Conservation (phyloP, 1,284 basidiomycete genomes). For the Naganishia sp. region DNA sequence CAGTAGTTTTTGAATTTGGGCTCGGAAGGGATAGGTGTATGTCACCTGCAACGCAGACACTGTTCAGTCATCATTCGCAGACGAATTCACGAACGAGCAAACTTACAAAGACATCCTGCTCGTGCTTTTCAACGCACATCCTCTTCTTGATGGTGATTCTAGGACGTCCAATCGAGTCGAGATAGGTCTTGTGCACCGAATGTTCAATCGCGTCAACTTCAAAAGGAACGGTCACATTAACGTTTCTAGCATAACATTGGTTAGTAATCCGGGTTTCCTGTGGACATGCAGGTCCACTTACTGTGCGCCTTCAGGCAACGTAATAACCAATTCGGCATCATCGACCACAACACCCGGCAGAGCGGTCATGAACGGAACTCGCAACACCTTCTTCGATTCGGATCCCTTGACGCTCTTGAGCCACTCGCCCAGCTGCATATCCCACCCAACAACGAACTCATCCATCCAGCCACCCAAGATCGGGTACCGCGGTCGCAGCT, state of each 20-base stretch:
- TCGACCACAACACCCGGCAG: constrained; percentile 79
- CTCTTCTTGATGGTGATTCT: constrained; percentile 71
- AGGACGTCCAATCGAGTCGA: constrained; percentile 90
- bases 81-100: neutral
- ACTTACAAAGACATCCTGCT: constrained; percentile 49
- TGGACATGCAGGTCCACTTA: constrained; percentile 56
- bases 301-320: constrained; percentile 92
- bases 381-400: constrained; percentile 68
- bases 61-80: neutral
- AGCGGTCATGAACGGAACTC: constrained; percentile 82
- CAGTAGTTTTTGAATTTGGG: constrained; percentile 79
- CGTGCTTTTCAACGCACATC: constrained; percentile 75
- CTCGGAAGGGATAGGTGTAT: constrained; percentile 74
- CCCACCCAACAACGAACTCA: constrained; percentile 89
- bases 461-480: constrained; percentile 98
- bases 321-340: constrained; percentile 73
- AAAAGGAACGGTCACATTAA: constrained; percentile 77
- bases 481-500: constrained; percentile 87
- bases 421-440: constrained; percentile 72
- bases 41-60: constrained; percentile 63
- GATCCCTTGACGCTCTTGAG: constrained; percentile 56
- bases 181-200: constrained; percentile 76
- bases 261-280: neutral
- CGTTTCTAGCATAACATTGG: constrained; percentile 60
- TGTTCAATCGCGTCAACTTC: constrained; percentile 64